These are phyloP conservation scores for Calonectria ilicicola DNA, from an alignment of 2,329 filamentous ascomycete genomes.

Conservation along the genomic window DNA sequence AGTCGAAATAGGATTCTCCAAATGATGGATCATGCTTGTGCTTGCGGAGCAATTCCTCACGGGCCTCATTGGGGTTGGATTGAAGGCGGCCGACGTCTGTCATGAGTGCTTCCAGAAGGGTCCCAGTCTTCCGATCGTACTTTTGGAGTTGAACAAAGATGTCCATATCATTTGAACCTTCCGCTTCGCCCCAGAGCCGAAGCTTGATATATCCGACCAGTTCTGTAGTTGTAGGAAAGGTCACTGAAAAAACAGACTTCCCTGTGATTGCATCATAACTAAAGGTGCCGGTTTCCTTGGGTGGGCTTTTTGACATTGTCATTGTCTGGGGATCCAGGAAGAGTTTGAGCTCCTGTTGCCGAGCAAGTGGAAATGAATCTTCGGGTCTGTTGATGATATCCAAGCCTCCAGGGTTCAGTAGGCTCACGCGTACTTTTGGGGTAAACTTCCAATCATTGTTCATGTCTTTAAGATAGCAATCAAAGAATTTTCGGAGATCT, in stretches of 20 bases:
- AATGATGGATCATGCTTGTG: neutral
- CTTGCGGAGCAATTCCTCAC: neutral
- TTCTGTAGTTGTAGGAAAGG: neutral
- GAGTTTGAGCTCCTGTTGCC: neutral
- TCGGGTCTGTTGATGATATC: neutral
- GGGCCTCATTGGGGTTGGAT: neutral
- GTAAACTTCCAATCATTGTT: conserved; percentile 1
- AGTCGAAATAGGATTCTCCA: neutral
- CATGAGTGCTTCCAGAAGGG: neutral
- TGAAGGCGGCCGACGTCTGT: neutral
- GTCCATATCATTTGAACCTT: neutral
- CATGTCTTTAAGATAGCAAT: neutral
- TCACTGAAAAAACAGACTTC: neutral
- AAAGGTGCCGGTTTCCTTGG: neutral
- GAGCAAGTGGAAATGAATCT: neutral
- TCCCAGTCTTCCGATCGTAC: neutral
- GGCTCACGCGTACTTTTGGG: neutral
- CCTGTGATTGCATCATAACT: neutral
- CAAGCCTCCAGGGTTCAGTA: neutral
- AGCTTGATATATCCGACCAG: neutral
- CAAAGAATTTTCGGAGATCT: neutral
- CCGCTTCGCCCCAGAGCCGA: neutral
- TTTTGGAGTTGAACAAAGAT: neutral
- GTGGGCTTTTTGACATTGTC: neutral
- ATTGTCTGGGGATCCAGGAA: neutral